Base-by-base conservation (phyloP, 805 yeast species). In the Metschnikowia picachoensis region DNA sequence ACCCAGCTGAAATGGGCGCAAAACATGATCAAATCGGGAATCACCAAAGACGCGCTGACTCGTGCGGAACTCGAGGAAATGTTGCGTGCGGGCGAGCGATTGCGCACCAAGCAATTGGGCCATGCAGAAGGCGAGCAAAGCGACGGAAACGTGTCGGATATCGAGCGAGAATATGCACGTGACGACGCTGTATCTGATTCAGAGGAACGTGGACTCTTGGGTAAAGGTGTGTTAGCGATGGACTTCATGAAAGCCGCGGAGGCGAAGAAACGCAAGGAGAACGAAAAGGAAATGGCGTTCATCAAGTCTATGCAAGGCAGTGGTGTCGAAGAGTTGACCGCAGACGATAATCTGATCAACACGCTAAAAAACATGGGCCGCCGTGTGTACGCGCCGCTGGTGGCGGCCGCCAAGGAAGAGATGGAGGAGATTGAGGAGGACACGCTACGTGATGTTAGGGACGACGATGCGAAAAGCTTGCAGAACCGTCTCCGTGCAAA, bases 231-330 rank as follows among this genome's bases (percentile, higher is more conserved):
- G 16, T 68, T 92, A 77, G 85, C 82, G 40, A 94, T 94, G 98
- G 95, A 91, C 55, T 92, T 92, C 65, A 92, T 92, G 98, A 83
- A 77, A 54, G 85, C 85, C 49, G 98, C 98, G 1, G 95, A 85
- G 50, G 83, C 82, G 46, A 77, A 83, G 53, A 78, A 80, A 51
- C 77, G 73, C 48, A 74, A 76, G 44, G 80, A 75, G 36, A 91
- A 88, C 62, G 65, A 73, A 42, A 72, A 74, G 48, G 75, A 77
- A 30, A 62, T 82, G 36, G 77, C 73, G 48, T 70, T 72, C 39
- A 60, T 88, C 46, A 77, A 77, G 52, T 61, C 53, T n/a, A 64
- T 76, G 46, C 47, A 41, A 25, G 66, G 79, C 43, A 64, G 65
- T 35, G 80, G 77, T 25, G 37, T 53, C 4, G 83, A 76, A 32